Evolutionary conservation across 2,329 filamentous ascomycete genomes (phyloP).

Genomic region (Neoarthrinium moseri): DNA sequence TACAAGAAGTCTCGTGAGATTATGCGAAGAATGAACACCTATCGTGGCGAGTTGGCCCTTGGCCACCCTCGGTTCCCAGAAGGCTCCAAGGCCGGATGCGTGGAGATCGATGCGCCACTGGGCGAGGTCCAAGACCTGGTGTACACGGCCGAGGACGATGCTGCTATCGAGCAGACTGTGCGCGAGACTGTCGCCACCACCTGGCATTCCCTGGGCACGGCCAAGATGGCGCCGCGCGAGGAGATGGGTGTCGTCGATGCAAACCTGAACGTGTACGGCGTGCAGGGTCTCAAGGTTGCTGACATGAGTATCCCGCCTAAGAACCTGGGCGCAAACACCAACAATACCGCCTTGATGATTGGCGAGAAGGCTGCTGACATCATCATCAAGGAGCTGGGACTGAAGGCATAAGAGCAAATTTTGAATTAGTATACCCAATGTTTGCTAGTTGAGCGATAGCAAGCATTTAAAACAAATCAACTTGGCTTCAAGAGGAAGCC

Average conservation of each 20-base stretch:
- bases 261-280: constrained; percentile 37
- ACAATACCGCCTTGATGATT: constrained; percentile 45
- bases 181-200: constrained; percentile 37
- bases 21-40: constrained; percentile 51
- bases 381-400: constrained; percentile 34
- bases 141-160: constrained; percentile 46
- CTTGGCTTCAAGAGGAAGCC: no score
- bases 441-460: no score
- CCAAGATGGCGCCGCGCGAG: constrained; percentile 38
- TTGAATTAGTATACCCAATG: neutral
- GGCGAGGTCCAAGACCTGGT: constrained; percentile 37
- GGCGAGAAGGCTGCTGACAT: constrained; percentile 47
- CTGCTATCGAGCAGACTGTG: constrained; percentile 40
- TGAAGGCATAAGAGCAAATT: constrained; percentile 7
- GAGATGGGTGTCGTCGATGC: constrained; percentile 39
- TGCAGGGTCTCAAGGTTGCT: constrained; percentile 36
- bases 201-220: constrained; percentile 41
- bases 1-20: constrained; percentile 65
- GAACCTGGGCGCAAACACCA: constrained; percentile 44
- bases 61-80: constrained; percentile 43
- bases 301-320: constrained; percentile 31
- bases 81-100: constrained; percentile 35
- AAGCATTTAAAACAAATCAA: no score
- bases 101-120: constrained; percentile 29
- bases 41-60: constrained; percentile 40